Evolutionary conservation across 2,329 filamentous ascomycete genomes (phyloP).

Genomic region (Leptodontidium sp.): DNA sequence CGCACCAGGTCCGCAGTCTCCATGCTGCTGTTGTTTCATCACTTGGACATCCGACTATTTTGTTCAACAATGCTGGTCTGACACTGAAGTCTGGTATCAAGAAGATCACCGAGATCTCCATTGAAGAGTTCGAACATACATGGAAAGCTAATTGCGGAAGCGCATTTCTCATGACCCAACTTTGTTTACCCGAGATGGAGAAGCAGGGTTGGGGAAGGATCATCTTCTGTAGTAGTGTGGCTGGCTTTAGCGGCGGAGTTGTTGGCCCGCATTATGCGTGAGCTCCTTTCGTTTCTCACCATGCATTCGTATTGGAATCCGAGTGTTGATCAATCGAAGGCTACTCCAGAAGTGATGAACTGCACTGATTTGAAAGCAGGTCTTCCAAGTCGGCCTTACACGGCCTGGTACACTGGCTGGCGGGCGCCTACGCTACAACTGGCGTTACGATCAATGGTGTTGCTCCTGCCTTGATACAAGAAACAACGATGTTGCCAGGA

Average conservation of each 20-base stretch:
- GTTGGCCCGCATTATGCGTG: slow-evolving; percentile 41
- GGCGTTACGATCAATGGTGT: slow-evolving; percentile 58
- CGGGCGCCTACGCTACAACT: slow-evolving; percentile 51
- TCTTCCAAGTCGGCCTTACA: slow-evolving; percentile 54
- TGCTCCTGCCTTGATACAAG: slow-evolving; percentile 56
- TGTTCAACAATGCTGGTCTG: slow-evolving; percentile 41
- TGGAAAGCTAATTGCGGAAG: slow-evolving; percentile 40
- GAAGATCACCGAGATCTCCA: slow-evolving; percentile 36
- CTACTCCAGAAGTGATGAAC: too few relatives aligned
- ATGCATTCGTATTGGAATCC: too few relatives aligned
- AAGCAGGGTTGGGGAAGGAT: slow-evolving; percentile 48
- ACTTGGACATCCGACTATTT: slow-evolving; percentile 34
- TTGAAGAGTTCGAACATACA: slow-evolving; percentile 40
- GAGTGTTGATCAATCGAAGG: too few relatives aligned
- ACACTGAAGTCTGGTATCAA: slow-evolving; percentile 29
- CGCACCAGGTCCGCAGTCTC: slow-evolving; percentile 27
- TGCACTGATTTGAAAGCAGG: slow-evolving; percentile 20
- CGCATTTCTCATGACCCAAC: slow-evolving; percentile 38
- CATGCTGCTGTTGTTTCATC: slow-evolving; percentile 23
- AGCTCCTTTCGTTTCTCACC: neutral
- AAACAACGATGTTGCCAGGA: slow-evolving; percentile 54
- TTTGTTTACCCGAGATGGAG: slow-evolving; percentile 47
- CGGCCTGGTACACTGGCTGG: slow-evolving; percentile 57
- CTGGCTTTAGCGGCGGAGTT: slow-evolving; percentile 37
- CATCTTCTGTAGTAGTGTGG: slow-evolving; percentile 39